phyloP scores from a whole-genome alignment of 1,284 basidiomycete species.

The Tilletia walkeri region DNA sequence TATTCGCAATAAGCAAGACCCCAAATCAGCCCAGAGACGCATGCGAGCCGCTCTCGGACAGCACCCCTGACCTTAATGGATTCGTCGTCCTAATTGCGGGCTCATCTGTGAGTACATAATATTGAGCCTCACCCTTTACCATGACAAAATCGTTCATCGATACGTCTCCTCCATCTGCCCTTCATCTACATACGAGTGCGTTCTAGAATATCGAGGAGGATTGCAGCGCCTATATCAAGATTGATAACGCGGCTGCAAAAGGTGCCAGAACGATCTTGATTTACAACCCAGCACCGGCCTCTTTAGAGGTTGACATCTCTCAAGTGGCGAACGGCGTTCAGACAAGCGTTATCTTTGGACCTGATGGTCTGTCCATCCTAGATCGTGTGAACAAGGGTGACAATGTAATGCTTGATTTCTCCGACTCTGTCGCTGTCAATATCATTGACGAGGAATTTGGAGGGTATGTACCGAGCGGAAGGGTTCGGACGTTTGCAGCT shows the following conservation, averaged over 20 bases:
- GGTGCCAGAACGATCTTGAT: constrained; percentile 52
- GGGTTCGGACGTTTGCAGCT: too few relatives aligned
- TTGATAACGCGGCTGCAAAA: constrained; percentile 44
- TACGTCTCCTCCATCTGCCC: too few relatives aligned
- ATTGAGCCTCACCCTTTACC: too few relatives aligned
- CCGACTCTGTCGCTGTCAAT: constrained; percentile 48
- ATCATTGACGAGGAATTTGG: too few relatives aligned
- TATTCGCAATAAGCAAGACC: constrained; percentile 14
- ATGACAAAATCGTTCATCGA: too few relatives aligned
- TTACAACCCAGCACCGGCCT: constrained; percentile 34
- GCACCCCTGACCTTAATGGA: constrained; percentile 34
- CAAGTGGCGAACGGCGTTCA: too few relatives aligned
- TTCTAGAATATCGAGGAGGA: constrained; percentile 4
- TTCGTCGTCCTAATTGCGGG: constrained; percentile 34
- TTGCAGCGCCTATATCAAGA: constrained; percentile 41
- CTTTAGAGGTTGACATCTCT: constrained; percentile 19
- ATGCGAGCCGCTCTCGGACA: constrained; percentile 36
- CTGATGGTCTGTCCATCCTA: constrained; percentile 52
- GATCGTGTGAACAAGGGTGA: constrained; percentile 58
- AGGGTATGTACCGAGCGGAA: not conserved
- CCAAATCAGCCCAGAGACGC: constrained; percentile 33
- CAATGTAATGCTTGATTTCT: constrained; percentile 62
- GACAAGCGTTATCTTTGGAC: too few relatives aligned
- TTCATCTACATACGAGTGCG: too few relatives aligned
- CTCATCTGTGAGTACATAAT: constrained; percentile 26